These are phyloP conservation scores for Prunus yedoensis DNA, from an alignment of 331 rosid genomes.

Conservation along the genomic window DNA sequence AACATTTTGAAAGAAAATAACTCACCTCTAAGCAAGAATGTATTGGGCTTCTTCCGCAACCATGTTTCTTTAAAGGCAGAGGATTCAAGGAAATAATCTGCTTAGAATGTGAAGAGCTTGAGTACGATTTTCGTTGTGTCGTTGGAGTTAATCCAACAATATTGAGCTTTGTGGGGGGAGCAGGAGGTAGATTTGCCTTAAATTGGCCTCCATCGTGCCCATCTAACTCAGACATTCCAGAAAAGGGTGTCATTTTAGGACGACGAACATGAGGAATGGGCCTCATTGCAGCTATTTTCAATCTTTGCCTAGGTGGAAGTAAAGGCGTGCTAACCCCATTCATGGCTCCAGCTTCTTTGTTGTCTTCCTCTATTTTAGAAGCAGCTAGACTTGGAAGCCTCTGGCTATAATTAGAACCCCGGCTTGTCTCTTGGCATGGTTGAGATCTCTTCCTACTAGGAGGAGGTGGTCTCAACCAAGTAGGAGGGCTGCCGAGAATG, in stretches of 20 bases:
- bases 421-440: slow-evolving; percentile 46
- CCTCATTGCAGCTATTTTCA: slow-evolving; percentile 94
- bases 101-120: slow-evolving; percentile 86
- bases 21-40: slow-evolving; percentile 88
- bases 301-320: slow-evolving; percentile 69
- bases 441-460: slow-evolving; percentile 73
- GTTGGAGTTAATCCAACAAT: slow-evolving; percentile 73
- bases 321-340: slow-evolving; percentile 65
- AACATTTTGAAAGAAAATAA: slow-evolving; percentile 13
- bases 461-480: slow-evolving; percentile 94
- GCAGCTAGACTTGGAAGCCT: slow-evolving; percentile 29
- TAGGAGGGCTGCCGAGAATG: slow-evolving; percentile 54
- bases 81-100: slow-evolving; percentile 91
- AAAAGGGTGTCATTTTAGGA: slow-evolving; percentile 78
- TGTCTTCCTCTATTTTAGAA: slow-evolving; percentile 42
- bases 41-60: slow-evolving; percentile 81
- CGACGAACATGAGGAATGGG: slow-evolving; percentile 91
- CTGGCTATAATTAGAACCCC: slow-evolving; percentile 32
- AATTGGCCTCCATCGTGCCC: slow-evolving; percentile 66
- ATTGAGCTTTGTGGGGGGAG: slow-evolving; percentile 65
- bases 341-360: slow-evolving; percentile 41
- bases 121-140: slow-evolving; percentile 78
- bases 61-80: slow-evolving; percentile 93
- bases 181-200: slow-evolving; percentile 58
- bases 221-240: slow-evolving; percentile 67